Conservation (phyloP, 2,329 filamentous ascomycete species). For the Fusarium bulbicola region DNA sequence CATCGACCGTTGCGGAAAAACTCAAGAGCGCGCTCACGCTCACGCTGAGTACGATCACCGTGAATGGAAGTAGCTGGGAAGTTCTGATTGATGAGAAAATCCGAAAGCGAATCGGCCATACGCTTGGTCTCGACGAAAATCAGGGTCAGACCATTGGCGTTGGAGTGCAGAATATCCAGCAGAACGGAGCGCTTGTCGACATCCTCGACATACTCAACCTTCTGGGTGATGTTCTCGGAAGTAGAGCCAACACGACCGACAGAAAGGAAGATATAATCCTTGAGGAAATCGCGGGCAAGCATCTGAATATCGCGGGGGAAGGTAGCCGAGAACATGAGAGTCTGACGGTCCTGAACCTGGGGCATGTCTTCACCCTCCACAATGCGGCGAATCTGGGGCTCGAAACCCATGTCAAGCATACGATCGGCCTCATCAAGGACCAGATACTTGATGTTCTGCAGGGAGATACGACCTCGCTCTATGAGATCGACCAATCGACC, state of each 20-base stretch:
- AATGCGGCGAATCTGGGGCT: constrained; percentile 98
- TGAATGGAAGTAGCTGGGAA: constrained; percentile 99
- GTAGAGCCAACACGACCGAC: constrained; percentile 98
- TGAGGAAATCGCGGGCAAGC: constrained; percentile 97
- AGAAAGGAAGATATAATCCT: constrained; percentile 99
- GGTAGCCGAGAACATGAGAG: constrained; percentile 99
- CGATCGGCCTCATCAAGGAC: constrained; percentile 99
- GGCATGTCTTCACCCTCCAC: constrained; percentile 99
- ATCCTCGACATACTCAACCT: constrained; percentile 97
- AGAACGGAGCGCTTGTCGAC: constrained; percentile 97
- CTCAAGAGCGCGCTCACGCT: constrained; percentile 97
- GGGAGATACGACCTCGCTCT: constrained; percentile 96
- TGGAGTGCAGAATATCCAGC: constrained; percentile 95
- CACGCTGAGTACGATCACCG: constrained; percentile 97
- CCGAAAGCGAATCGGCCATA: constrained; percentile 97
- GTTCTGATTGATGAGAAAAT: constrained; percentile 98
- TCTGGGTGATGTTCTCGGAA: constrained; percentile 99
- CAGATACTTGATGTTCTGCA: constrained; percentile 98
- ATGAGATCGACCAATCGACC: constrained; percentile 98
- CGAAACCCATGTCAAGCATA: constrained; percentile 99
- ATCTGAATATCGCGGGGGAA: constrained; percentile 99
- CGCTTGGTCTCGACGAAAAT: constrained; percentile 99
- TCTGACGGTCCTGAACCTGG: constrained; percentile 82
- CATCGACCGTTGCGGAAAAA: constrained; percentile 97
- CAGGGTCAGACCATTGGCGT: constrained; percentile 86